Conservation (phyloP, 2,329 filamentous ascomycete species). For the Anthostomella pinea region DNA sequence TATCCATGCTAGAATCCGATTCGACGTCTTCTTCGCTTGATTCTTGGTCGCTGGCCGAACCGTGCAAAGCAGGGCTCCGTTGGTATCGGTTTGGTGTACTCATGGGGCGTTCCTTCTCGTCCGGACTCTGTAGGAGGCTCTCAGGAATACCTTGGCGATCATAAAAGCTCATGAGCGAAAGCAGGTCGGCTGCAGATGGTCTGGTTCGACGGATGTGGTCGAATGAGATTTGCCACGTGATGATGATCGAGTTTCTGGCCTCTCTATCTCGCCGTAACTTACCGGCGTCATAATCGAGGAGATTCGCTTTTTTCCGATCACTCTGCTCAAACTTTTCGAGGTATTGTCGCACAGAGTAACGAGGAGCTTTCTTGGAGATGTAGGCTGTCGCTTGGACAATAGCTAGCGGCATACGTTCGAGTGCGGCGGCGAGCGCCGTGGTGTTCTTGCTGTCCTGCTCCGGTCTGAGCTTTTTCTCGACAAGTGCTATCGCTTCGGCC, state of each 20-base stretch:
- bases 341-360: constrained; percentile 35
- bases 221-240: constrained; percentile 37
- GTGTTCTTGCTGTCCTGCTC: constrained; percentile 16
- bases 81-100: no score
- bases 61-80: no score
- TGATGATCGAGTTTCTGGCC: constrained; percentile 34
- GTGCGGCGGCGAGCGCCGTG: constrained; percentile 24
- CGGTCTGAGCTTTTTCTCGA: constrained; percentile 1
- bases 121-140: constrained; percentile 22
- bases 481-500: constrained; percentile 4
- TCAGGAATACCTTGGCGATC: constrained; percentile 40
- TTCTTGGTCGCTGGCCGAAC: no score
- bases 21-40: background rate
- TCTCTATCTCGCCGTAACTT: constrained; percentile 33
- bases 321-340: constrained; percentile 34
- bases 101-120: background rate
- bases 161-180: constrained; percentile 47
- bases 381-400: constrained; percentile 35
- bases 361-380: constrained; percentile 26
- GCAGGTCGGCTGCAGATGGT: constrained; percentile 37
- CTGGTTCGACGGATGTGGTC: constrained; percentile 33
- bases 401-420: constrained; percentile 33
- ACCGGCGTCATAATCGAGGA: constrained; percentile 29
- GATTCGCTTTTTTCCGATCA: constrained; percentile 25
- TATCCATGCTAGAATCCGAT: background rate